A percentile compares a stretch with the other conserved stretches of the same genome.
phyloP scores from a whole-genome alignment of 192 early-diverging fungal genomes.

The Gryganskiella cystojenkinii region DNA sequence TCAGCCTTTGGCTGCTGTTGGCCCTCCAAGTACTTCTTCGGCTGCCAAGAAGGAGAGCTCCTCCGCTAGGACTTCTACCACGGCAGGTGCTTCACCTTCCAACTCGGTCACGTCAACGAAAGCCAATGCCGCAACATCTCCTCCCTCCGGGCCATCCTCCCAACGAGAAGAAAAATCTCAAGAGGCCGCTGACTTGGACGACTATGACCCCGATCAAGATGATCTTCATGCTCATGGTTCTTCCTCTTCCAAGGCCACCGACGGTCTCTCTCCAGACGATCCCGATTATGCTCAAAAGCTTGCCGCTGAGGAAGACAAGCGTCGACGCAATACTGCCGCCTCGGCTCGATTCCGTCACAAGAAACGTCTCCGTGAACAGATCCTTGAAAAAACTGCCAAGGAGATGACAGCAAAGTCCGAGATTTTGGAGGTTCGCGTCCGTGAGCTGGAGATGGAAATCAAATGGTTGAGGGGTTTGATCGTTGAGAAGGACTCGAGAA shows the following conservation, averaged over 20 bases:
- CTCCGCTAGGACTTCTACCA: not conserved
- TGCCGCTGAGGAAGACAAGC: constrained; percentile 81
- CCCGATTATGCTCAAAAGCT: constrained; percentile 28
- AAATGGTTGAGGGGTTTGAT: constrained; percentile 89
- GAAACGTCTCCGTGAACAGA: constrained; percentile 93
- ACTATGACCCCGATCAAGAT: constrained; percentile 23
- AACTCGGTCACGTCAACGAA: not conserved
- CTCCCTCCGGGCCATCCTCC: not conserved
- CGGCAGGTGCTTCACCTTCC: not conserved
- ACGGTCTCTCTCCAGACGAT: constrained; percentile 21
- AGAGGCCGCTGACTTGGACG: constrained; percentile 42
- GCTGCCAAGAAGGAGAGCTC: no score
- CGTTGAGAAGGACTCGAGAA: constrained; percentile 32
- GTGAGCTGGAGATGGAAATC: constrained; percentile 93
- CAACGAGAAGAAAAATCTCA: constrained; percentile 8
- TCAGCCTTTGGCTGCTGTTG: not conserved
- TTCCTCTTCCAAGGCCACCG: constrained; percentile 8
- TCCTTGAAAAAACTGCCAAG: constrained; percentile 83
- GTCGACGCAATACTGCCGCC: constrained; percentile 95
- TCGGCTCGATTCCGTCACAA: constrained; percentile 95
- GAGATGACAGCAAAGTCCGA: constrained; percentile 83
- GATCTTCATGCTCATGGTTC: constrained; percentile 5
- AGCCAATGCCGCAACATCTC: not conserved
- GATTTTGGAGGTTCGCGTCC: constrained; percentile 77
- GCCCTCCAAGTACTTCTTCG: not conserved